Base-by-base conservation (phyloP, 352 stramenopile species). In the Halophytophthora polymorphica region DNA sequence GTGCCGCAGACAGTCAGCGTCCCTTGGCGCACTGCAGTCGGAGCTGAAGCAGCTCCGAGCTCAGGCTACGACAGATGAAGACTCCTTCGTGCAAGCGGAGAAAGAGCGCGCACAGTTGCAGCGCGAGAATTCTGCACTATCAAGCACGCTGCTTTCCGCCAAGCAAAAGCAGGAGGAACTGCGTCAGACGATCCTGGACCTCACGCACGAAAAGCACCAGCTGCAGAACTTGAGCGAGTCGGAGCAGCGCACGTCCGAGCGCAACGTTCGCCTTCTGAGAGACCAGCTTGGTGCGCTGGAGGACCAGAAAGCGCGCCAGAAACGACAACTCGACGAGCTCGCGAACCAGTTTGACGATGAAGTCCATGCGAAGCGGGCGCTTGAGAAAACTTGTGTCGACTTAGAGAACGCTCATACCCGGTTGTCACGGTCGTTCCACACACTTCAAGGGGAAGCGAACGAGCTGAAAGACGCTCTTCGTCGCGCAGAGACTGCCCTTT, bases 91-190 rank as follows among this genome's bases (percentile, higher is more conserved):
- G 17, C 60, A 57, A 25, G 61, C 64, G 21, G 72, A 86, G 58
- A 72, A 78, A 17, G 63, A 64, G 4, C 65, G 71, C 18, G 36
- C 47, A 3, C 61, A 78, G 4, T 35, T 80, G 14, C 66, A 82
- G 37, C 68, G 58, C 39, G 77, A 88, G 43, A 73, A 78, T 33
- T 46, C 55, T 2, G 62, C 72, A 10, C 49, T 88, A 5, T 78
- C 65, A 2, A 71, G 47, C 18, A 59, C 68, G n/a, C 22, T 88
- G 21, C 6, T 82, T 6, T 52, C 60, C 14, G 57, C 68, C 0
- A 86, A 82, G 46, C 68, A 86, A 34, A 71, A 76, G 18, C 73
- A 85, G 21, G 61, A 86, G 50, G 73, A 85, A 14, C 59, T 86
- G 13, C 70, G 66, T 0, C 55, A 73, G 35, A 67, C 70, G 50